Conservation (phyloP, 1,139 yeast genomes). For the Geotrichum citri-aurantii region DNA sequence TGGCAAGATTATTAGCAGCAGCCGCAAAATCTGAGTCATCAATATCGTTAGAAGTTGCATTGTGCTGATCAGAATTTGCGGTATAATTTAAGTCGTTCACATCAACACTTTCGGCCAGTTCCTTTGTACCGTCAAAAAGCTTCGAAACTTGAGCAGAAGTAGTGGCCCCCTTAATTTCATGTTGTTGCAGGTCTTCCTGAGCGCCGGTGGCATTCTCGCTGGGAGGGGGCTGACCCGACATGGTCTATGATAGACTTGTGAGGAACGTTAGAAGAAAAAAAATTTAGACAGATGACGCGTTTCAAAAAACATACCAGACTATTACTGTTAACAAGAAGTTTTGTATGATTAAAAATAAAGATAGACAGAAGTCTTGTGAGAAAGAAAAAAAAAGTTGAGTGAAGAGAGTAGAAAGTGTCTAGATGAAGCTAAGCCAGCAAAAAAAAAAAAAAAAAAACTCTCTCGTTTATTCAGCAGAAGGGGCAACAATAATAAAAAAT, state of each 20-base stretch:
- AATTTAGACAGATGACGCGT: background rate
- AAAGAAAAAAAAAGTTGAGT: background rate
- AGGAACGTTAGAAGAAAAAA: background rate
- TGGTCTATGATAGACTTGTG: constrained; percentile 1
- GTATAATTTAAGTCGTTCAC: background rate
- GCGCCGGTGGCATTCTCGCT: constrained; percentile 12
- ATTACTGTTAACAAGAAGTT: background rate
- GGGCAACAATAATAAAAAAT: background rate
- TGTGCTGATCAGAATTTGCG: background rate
- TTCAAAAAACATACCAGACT: constrained; percentile 5
- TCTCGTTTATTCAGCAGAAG: background rate
- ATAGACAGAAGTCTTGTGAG: background rate
- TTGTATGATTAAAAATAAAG: background rate
- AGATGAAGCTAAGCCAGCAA: background rate
- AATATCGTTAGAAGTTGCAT: background rate
- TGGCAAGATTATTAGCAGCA: constrained; percentile 12
- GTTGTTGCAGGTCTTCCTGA: constrained; percentile 10
- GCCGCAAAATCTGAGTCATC: constrained; percentile 10
- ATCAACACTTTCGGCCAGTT: background rate
- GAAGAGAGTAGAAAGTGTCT: background rate
- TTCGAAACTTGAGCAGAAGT: background rate
- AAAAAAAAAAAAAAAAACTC: background rate
- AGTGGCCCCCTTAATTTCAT: background rate
- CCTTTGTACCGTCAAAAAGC: background rate
- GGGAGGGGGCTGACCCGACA: constrained; percentile 15